Base-by-base conservation (phyloP, 2,329 filamentous ascomycete genomes). In the Diplodia scrobiculata region DNA sequence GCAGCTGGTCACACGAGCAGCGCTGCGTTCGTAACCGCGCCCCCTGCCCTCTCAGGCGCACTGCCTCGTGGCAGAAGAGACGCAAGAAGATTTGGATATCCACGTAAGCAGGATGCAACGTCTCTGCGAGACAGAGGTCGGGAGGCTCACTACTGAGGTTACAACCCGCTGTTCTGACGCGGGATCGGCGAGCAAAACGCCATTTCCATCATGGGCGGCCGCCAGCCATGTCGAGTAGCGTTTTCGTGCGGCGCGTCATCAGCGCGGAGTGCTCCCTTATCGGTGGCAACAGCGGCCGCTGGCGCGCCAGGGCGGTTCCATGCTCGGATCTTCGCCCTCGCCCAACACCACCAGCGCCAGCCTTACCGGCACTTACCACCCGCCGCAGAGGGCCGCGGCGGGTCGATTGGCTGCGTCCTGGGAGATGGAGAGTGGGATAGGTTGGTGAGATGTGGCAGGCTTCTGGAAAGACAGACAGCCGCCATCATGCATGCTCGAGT, bases 181-280 rank as follows among this genome's bases (percentile, higher is more conserved):
- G 11, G 36, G 55, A 60, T 60, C 55, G 55, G 47, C 55, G 55
- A 34, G 19, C 54, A 21, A 19, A 25, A 13, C 47, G 54, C 55
- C 38, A 47, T 17, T 47, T 19, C 17, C 55, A 50, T 62, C 58
- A 50, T 59, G 55, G 38, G 38, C 2, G 38, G 38, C 4, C 55
- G 38, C 7, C 36, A 19, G 53, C 45, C 10, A 45, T 29, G 34
- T 41, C 34, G 53, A 58, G 32, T n/a, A 9, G 19, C 25, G 54
- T 59, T 32, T 21, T 41, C 34, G 38, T 32, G 58, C 45, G 45
- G 58, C 58, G 58, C 58, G 58, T 47, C 58, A 50, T 62, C 45
- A 34, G 58, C 58, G 58, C 55, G 17, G 38, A 60, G 27, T 21
- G 55, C 58, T 34, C 58, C 27, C 58, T 62, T 62, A 62, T 62